Evolutionary conservation across 495 filamentous ascomycete genomes (phyloP), one percentile per base, ranked within the genome.

Genomic region (Chaetomidium leptoderma): DNA sequence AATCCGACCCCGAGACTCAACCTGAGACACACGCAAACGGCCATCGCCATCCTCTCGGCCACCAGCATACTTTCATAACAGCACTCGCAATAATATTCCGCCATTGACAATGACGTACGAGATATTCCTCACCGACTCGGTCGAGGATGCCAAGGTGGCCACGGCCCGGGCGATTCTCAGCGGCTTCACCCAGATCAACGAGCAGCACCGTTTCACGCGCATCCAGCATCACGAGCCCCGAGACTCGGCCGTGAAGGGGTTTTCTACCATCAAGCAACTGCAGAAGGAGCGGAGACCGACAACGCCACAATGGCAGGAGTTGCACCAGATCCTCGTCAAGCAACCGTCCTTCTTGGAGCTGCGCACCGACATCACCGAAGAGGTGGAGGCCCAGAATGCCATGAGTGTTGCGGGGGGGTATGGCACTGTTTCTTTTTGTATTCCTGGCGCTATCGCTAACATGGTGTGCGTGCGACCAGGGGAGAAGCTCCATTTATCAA

Each of bases 281-380:
- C 65, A 68, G 27, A 72, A 72, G 53, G 55, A 67, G 59, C 64
- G 55, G 54, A 57, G 27, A 40, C 64, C 57, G 50, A 65, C 55
- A 53, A 53, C 54, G 14, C 32, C 33, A 19, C 51, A 55, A 21
- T 78, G 74, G 73, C 63, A 62, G 16, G 75, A 80, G 43, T 62
- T 80, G 23, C 70, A 72, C 54, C 66, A 64, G 49, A 71, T 70
- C 40, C 57, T 78, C 1, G 39, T 54, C 17, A 65, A 70, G 44
- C 74, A 75, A 24, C 72, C 72, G 3, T 77, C 72, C 53, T 54
- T 74, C 35, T 13, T 80, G 9, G 74, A 75, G 48, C 58, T 63
- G 26, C 70, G 70, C 27, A 70, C 72, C 52, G 68, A 75, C 36
- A 55, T 78, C n/a, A 58, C 64, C 8, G 62, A 59, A 6, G 71